Conservation (phyloP, 208 protist genomes). For the Trypanosoma avium region DNA sequence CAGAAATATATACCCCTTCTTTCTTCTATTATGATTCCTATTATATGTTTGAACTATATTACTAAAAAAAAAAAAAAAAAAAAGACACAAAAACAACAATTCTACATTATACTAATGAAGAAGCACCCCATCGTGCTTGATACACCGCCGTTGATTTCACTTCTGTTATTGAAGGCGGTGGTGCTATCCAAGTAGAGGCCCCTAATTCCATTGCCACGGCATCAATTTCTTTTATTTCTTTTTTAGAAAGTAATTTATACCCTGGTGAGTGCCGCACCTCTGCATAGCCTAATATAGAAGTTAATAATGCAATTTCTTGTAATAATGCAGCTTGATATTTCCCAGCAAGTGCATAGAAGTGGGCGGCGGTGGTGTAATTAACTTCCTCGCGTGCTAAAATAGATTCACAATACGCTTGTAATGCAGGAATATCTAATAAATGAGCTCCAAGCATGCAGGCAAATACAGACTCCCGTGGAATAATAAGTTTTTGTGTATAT, state of each 20-base stretch:
- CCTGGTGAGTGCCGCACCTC: conserved; percentile 49
- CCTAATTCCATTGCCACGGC: conserved; percentile 65
- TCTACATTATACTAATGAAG: conserved; percentile 16
- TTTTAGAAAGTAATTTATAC: conserved; percentile 44
- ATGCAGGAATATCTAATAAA: conserved; percentile 47
- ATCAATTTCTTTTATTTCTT: conserved; percentile 58
- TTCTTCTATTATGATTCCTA: too few relatives aligned
- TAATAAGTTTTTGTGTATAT: conserved; percentile 63
- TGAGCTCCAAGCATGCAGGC: conserved; percentile 70
- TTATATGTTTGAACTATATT: too few relatives aligned
- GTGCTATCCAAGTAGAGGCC: conserved; percentile 58
- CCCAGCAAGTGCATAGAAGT: conserved; percentile 69
- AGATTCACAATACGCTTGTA: conserved; percentile 75
- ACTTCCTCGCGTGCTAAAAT: conserved; percentile 77
- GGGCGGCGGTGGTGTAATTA: conserved; percentile 73
- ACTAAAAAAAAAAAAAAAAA: conserved; percentile 16
- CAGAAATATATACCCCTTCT: too few relatives aligned
- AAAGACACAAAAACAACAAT: conserved; percentile 4
- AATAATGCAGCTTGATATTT: conserved; percentile 70
- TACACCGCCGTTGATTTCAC: conserved; percentile 57
- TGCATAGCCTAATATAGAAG: conserved; percentile 62
- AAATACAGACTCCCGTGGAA: conserved; percentile 50
- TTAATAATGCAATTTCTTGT: conserved; percentile 76
- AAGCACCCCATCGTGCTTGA: conserved; percentile 45
- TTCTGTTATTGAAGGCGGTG: conserved; percentile 42